A percentile compares a stretch with the other conserved stretches of the same genome.
Evolutionary conservation across 495 filamentous ascomycete genomes (phyloP).

Genomic region (Penicillium bialowiezense): DNA sequence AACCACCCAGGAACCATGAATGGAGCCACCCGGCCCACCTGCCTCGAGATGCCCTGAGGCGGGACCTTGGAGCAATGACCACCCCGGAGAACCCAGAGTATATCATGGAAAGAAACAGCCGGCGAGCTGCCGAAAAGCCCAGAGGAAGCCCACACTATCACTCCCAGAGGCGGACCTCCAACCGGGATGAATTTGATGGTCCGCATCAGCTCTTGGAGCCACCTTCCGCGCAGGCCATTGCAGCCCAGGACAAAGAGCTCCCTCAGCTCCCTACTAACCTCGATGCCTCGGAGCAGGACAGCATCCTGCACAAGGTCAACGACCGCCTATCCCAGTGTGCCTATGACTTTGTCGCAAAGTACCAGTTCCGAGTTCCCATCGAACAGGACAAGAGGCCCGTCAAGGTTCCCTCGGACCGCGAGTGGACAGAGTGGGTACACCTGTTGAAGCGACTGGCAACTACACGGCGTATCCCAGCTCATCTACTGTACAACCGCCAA

Average conservation of each 20-base stretch:
- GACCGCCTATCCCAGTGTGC: conserved; percentile 80
- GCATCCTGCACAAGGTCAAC: conserved; percentile 74
- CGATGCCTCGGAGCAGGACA: conserved; percentile 78
- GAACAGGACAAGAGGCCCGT: conserved; percentile 78
- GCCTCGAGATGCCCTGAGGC: conserved; percentile 32
- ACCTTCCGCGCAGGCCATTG: conserved; percentile 61
- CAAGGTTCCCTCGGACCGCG: conserved; percentile 72
- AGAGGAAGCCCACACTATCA: conserved; percentile 52
- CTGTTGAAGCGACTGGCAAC: conserved; percentile 82
- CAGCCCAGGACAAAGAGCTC: conserved; percentile 72
- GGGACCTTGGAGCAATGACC: conserved; percentile 31
- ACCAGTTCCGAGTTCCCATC: conserved; percentile 83
- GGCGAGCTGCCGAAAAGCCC: conserved; percentile 39
- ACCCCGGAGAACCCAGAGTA: conserved; percentile 39
- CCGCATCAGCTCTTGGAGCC: conserved; percentile 74
- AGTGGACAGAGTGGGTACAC: conserved; percentile 93
- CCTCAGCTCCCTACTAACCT: conserved; percentile 81
- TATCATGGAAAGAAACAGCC: conserved; percentile 38
- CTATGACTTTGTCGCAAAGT: conserved; percentile 85
- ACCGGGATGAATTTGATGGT: conserved; percentile 85
- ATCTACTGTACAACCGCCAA: conserved; percentile 81
- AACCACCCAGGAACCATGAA: conserved; percentile 33
- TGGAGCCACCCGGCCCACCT: conserved; percentile 35
- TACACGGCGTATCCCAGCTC: conserved; percentile 77
- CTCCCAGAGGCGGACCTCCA: conserved; percentile 70